These are phyloP conservation scores for Teunomyces stri DNA, from an alignment of 805 yeast species.

Conservation along the genomic window DNA sequence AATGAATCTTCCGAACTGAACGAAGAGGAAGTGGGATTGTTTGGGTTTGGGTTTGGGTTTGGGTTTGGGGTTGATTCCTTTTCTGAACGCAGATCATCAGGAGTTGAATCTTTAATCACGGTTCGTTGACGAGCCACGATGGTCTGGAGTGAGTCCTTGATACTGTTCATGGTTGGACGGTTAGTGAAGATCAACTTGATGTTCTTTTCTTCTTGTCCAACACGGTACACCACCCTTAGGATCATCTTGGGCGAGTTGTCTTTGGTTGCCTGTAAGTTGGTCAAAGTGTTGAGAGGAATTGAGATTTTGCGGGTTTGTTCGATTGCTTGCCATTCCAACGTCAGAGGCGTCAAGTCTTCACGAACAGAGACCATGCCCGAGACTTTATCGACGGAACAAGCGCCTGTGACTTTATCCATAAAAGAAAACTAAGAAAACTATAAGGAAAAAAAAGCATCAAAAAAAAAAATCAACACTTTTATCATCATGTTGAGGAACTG, in stretches of 20 bases:
- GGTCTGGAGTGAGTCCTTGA: constrained; percentile 64
- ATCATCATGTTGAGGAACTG: neutral
- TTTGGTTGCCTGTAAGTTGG: constrained; percentile 67
- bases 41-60: neutral
- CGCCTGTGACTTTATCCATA: constrained; percentile 35
- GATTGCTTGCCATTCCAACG: constrained; percentile 43
- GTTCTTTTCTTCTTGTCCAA: constrained; percentile 28
- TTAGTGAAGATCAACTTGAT: constrained; percentile 61
- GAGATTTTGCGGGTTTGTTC: constrained; percentile 33
- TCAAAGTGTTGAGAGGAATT: constrained; percentile 34
- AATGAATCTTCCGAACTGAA: constrained; percentile 9
- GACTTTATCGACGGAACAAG: constrained; percentile 40
- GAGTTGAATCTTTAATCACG: constrained; percentile 36
- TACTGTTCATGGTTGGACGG: constrained; percentile 71
- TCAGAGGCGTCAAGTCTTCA: constrained; percentile 42
- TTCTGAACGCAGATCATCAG: too few relatives aligned
- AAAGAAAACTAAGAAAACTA: neutral
- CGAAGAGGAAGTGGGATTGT: neutral
- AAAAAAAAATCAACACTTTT: neutral
- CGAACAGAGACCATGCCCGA: constrained; percentile 40
- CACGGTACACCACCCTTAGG: constrained; percentile 54
- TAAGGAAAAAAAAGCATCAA: neutral
- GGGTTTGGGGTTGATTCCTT: neutral
- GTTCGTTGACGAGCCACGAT: constrained; percentile 66
- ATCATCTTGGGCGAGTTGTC: constrained; percentile 65